Base-by-base conservation (phyloP, 139 green algal species). In the Limnomonas spitsbergensis region DNA sequence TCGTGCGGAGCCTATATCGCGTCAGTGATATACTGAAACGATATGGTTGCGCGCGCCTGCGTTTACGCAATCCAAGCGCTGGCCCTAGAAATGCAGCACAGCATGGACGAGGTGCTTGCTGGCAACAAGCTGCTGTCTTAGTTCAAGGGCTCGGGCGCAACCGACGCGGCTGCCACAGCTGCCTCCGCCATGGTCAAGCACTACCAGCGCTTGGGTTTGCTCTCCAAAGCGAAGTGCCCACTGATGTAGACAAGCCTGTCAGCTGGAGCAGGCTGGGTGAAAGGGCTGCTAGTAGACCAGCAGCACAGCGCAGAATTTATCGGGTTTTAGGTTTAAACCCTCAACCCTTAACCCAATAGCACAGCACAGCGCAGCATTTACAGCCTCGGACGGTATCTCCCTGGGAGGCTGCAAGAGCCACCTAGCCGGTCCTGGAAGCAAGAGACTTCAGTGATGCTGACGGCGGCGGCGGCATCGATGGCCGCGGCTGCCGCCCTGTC, bases 41-140 rank as follows among this genome's bases (percentile, higher is more conserved):
- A 77, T 53, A 67, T 77, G 71, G 38, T 77, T 27, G n/a, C 71
- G n/a, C 71, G 71, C 29, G 29, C 42, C 1, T 66, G 71, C 29
- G 40, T 77, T 14, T 31, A 39, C 29, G n/a, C 37, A 27, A 56
- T 77, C 20, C 37, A 35, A 4, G 71, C 52, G 40, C 71, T 77
- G 4, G 24, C 39, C 1, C 42, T 35, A 38, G 71, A 77, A 39
- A 27, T 77, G 29, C 20, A 66, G 27, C 38, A 38, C 36, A 40
- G 37, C 71, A 77, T 66, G 29, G 39, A 77, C 20, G 40, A 27
- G 39, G n/a, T 53, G 4, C 26, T 54, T 20, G 71, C 39, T 66
- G 71, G 39, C 42, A 54, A 53, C 71, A 53, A 66, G n/a, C 31
- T 77, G 14, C 20, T 61, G 47, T 29, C 47, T 29, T 61, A 29